Evolutionary conservation across 805 yeast species (phyloP).

Genomic region (Candida nitratophila): DNA sequence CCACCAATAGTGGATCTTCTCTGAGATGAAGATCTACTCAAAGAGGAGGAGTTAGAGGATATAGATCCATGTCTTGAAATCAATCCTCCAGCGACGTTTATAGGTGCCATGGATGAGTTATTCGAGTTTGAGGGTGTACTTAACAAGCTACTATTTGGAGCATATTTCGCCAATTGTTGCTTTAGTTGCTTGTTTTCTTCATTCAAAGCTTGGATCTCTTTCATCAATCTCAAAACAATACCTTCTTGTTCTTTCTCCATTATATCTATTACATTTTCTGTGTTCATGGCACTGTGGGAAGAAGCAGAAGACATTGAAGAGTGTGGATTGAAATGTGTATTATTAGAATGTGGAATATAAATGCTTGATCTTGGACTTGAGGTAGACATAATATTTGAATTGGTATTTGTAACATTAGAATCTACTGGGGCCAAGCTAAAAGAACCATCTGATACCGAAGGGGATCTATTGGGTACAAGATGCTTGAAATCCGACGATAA

Average conservation of each 20-base stretch:
- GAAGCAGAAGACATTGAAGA: slow-evolving; percentile 16
- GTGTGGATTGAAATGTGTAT: slow-evolving; percentile 1
- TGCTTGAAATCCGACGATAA: slow-evolving; percentile 14
- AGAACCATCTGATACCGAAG: slow-evolving; percentile 11
- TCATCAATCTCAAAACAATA: slow-evolving; percentile 58
- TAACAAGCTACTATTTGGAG: slow-evolving; percentile 3
- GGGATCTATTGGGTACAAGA: slow-evolving; percentile 16
- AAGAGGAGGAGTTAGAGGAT: slow-evolving; percentile 9
- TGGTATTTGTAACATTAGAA: not conserved
- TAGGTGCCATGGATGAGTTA: not conserved
- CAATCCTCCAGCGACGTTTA: not conserved
- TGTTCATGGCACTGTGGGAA: slow-evolving; percentile 16
- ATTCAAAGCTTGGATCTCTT: slow-evolving; percentile 47
- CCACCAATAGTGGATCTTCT: slow-evolving; percentile 20
- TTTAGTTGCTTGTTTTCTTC: slow-evolving; percentile 43
- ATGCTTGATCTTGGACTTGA: slow-evolving; percentile 11
- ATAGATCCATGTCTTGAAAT: not conserved
- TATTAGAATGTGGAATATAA: not conserved
- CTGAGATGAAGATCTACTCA: slow-evolving; percentile 15
- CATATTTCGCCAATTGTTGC: slow-evolving; percentile 19
- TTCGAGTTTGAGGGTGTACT: not conserved
- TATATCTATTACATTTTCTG: slow-evolving; percentile 45
- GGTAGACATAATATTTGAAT: not conserved
- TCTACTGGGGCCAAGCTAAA: slow-evolving; percentile 5
- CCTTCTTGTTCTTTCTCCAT: slow-evolving; percentile 77